Conservation (phyloP, 139 green algal species). For the Chlorella sp. region DNA sequence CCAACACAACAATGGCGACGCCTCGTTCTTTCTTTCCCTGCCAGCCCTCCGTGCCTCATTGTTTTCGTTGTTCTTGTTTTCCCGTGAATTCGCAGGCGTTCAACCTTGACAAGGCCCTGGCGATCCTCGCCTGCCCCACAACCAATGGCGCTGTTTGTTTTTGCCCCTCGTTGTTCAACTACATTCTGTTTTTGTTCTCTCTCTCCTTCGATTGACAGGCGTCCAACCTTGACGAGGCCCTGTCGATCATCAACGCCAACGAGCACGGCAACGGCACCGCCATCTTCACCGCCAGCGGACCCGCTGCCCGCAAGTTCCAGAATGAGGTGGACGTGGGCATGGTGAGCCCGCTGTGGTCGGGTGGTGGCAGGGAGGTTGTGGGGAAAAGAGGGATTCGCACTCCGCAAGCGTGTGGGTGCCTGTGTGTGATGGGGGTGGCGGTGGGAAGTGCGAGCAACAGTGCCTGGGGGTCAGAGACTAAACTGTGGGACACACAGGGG, state of each 20-base stretch:
- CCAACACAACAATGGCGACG: not conserved
- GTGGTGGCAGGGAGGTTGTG: too few species aligned
- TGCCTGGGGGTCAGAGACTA: too few species aligned
- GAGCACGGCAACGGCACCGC: slow-evolving; percentile 93
- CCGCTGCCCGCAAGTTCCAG: slow-evolving; percentile 84
- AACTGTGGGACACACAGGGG: too few species aligned
- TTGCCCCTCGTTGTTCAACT: too few species aligned
- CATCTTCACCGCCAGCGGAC: slow-evolving; percentile 90
- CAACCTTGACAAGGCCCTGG: slow-evolving; percentile 88
- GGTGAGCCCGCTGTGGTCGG: slow-evolving; percentile 18
- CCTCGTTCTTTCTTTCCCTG: not conserved
- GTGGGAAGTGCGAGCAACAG: not conserved
- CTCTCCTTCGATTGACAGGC: not conserved
- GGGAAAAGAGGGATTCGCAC: not conserved
- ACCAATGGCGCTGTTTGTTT: too few species aligned
- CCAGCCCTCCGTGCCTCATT: too few species aligned
- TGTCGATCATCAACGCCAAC: slow-evolving; percentile 91
- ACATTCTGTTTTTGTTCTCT: too few species aligned
- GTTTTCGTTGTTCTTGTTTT: too few species aligned
- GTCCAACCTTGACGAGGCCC: slow-evolving; percentile 84
- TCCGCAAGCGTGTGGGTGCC: not conserved
- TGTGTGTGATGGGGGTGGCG: not conserved
- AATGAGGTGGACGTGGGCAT: slow-evolving; percentile 68
- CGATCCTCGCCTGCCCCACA: too few species aligned
- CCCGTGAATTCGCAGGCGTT: slow-evolving; percentile 1